Percentiles rank a stretch among this genome's conserved stretches.
Evolutionary conservation across 176 grass and related monocot genomes (phyloP).

Genomic region (Triticum timopheevii): DNA sequence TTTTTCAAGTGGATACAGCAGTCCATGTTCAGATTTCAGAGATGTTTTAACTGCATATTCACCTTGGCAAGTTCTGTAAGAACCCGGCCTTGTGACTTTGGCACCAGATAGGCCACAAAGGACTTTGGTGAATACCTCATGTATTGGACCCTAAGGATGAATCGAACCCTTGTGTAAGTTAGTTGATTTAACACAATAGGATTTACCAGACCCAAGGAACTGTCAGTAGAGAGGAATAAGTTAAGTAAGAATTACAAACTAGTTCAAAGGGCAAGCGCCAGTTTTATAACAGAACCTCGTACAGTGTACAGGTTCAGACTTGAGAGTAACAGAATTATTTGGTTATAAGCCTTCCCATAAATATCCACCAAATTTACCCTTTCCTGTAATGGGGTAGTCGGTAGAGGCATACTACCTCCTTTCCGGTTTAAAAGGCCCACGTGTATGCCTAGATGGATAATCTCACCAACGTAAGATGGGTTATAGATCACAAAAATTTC

Average conservation of each 20-base stretch:
- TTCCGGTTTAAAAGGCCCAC: no score
- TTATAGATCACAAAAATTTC: no score
- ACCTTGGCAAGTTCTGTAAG: slow-evolving; percentile 86
- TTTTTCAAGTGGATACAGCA: slow-evolving; percentile 94
- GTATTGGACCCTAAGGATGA: slow-evolving; percentile 66
- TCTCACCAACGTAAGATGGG: no score
- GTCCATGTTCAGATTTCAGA: slow-evolving; percentile 92
- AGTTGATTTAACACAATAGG: neutral
- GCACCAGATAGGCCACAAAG: slow-evolving; percentile 91
- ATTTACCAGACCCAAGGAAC: slow-evolving; percentile 1
- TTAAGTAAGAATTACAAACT: neutral
- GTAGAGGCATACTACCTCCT: neutral
- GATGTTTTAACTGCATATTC: slow-evolving; percentile 99
- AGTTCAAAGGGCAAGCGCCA: slow-evolving; percentile 3
- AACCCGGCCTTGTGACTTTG: slow-evolving; percentile 87
- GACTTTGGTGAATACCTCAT: slow-evolving; percentile 88
- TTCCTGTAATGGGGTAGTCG: neutral
- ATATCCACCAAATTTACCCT: neutral
- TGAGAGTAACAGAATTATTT: neutral
- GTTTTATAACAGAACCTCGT: neutral
- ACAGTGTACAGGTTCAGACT: neutral
- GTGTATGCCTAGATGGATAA: no score
- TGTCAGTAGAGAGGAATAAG: neutral
- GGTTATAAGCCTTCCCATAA: slow-evolving; percentile 17
- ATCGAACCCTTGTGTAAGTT: neutral